Evolutionary conservation across 768 basidiomycete genomes (phyloP), one percentile per base, ranked within the genome.

Genomic region (Krasilnikovozyma curviuscula): DNA sequence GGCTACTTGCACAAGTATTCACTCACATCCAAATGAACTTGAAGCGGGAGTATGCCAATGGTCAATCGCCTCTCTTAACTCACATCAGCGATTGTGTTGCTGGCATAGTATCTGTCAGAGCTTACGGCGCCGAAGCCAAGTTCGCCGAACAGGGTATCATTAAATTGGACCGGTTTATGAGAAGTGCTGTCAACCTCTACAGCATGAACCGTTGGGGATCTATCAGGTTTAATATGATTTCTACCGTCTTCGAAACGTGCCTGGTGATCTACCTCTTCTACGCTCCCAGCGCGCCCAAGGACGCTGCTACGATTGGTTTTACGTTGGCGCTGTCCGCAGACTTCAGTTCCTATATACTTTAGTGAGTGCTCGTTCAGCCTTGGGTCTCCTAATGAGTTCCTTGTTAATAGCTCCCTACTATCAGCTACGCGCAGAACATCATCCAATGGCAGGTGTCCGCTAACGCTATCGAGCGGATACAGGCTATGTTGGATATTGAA

Each of bases 191-290:
- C 7, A 12, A 14, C 1, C 73, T 72, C 57, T 74, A n/a, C n/a
- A n/a, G n/a, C n/a, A n/a, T n/a, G 21, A 37, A 18, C 43, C 68
- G 71, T 42, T 74, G 73, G 73, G 59, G 73, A 34, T 65, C 63
- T 47, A 60, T 70, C 37, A 67, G 71, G 49, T 68, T 83, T 31
- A 81, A 84, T 58, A 59, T 69, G 30, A 62, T 80, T 4, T 76
- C 75, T 1, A 70, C 67, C 3, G 23, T 75, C 12, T 80, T 80
- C 58, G 68, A 73, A 0, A 63, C 72, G 7, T 61, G 64, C 3
- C 62, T 80, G 5, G 76, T 74, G 16, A 61, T 68, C 3, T 77
- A 76, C 58, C 65, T 79, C n/a, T 63, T 74, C 5, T 76, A 76
- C 52, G 60, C 59, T 10, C 57, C 56, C 3, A 44, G 51, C 7